Evolutionary conservation across 2,329 filamentous ascomycete species (phyloP).

Genomic region (Cercospora nicotianae): DNA sequence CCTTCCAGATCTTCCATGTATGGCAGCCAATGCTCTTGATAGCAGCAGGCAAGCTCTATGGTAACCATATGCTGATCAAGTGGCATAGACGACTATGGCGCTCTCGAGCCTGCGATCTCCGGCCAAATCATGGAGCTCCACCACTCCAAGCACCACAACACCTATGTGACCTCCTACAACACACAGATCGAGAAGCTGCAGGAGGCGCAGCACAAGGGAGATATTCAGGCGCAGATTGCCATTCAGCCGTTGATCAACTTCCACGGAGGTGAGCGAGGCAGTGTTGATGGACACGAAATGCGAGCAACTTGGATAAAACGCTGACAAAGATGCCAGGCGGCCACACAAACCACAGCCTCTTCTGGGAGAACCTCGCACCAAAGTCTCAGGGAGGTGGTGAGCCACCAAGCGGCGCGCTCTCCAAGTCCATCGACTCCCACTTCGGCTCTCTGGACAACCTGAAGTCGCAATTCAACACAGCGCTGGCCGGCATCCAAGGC

Average conservation of each 20-base stretch:
- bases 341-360: slow-evolving; percentile 67
- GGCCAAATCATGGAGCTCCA: slow-evolving; percentile 96
- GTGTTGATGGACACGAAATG: not conserved
- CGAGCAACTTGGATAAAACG: not conserved
- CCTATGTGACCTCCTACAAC: slow-evolving; percentile 89
- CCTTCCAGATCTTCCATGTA: slow-evolving; percentile 83
- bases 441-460: slow-evolving; percentile 61
- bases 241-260: slow-evolving; percentile 63
- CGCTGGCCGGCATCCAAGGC: slow-evolving; percentile 65
- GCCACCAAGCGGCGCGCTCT: slow-evolving; percentile 59
- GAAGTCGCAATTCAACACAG: slow-evolving; percentile 64
- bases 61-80: not conserved
- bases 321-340: slow-evolving; percentile 45
- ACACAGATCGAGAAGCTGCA: slow-evolving; percentile 70
- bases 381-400: slow-evolving; percentile 66
- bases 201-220: slow-evolving; percentile 55
- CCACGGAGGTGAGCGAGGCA: slow-evolving; percentile 54
- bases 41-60: not conserved
- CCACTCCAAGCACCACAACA: slow-evolving; percentile 91
- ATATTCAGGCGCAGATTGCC: slow-evolving; percentile 56
- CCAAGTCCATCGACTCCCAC: slow-evolving; percentile 58
- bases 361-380: slow-evolving; percentile 70
- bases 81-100: slow-evolving; percentile 83
- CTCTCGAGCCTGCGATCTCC: slow-evolving; percentile 80
- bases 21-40: slow-evolving; percentile 29